Evolutionary conservation across 2,329 filamentous ascomycete genomes (phyloP).

Genomic region (Penicillium sp.): DNA sequence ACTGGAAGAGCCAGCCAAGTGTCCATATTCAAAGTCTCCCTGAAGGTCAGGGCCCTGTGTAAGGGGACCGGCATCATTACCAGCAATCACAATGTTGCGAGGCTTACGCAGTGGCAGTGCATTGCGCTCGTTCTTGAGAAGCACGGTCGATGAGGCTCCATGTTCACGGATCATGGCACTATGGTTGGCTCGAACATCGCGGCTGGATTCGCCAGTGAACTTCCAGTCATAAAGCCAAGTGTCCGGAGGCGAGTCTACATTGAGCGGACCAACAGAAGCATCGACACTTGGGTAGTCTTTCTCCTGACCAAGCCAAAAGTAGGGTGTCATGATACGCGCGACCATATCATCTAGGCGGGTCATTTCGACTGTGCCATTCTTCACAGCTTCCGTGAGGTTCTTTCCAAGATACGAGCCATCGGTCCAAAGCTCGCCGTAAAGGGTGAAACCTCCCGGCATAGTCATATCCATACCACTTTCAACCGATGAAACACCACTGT

Average conservation of each 20-base stretch:
- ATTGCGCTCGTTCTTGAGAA: slow-evolving; percentile 58
- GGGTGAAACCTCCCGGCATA: slow-evolving; percentile 19
- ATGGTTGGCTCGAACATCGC: slow-evolving; percentile 71
- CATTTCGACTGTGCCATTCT: slow-evolving; percentile 45
- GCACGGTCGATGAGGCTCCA: slow-evolving; percentile 74
- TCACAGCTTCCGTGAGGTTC: slow-evolving; percentile 14
- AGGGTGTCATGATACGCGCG: slow-evolving; percentile 49
- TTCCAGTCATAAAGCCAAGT: slow-evolving; percentile 17
- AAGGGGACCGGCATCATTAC: slow-evolving; percentile 11
- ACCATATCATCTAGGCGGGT: slow-evolving; percentile 51
- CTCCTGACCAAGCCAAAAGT: slow-evolving; percentile 48
- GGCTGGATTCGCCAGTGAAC: slow-evolving; percentile 15
- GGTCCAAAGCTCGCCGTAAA: slow-evolving; percentile 5
- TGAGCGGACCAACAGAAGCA: slow-evolving; percentile 14
- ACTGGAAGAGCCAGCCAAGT: slow-evolving; percentile 10
- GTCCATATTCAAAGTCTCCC: slow-evolving; percentile 10
- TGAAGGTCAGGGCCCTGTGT: slow-evolving; percentile 9
- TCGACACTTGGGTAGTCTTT: slow-evolving; percentile 36
- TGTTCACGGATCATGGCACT: slow-evolving; percentile 69
- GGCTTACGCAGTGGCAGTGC: slow-evolving; percentile 53
- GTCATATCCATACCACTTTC: slow-evolving; percentile 48
- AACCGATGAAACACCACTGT: slow-evolving; percentile 47
- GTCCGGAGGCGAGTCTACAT: slow-evolving; percentile 8
- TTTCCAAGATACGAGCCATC: slow-evolving; percentile 11
- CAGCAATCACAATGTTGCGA: slow-evolving; percentile 50